Evolutionary conservation across 352 stramenopile species (phyloP).

Genomic region (Globisporangium nunn): DNA sequence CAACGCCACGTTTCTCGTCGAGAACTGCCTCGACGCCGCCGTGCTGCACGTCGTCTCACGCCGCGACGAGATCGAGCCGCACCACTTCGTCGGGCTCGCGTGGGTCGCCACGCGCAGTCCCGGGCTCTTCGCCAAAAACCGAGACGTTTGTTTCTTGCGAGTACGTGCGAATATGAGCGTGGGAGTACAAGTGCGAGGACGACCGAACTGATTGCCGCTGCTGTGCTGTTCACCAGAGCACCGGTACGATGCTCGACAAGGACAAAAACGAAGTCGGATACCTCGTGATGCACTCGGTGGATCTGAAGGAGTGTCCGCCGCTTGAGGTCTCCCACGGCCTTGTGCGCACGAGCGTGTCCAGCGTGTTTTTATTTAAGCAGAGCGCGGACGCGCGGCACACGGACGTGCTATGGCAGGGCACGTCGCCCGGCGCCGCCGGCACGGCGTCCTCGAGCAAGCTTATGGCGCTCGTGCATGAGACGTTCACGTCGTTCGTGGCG

Average conservation of each 20-base stretch:
- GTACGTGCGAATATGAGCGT: slow-evolving; percentile 9
- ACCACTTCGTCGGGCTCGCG: slow-evolving; percentile 63
- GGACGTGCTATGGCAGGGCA: slow-evolving; percentile 51
- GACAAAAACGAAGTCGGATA: slow-evolving; percentile 44
- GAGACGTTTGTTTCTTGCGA: slow-evolving; percentile 52
- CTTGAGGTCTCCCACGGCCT: slow-evolving; percentile 45
- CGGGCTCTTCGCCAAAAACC: slow-evolving; percentile 50
- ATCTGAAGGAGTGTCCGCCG: slow-evolving; percentile 42
- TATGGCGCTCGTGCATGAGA: slow-evolving; percentile 42
- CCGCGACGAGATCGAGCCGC: slow-evolving; percentile 27
- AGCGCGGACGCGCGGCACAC: slow-evolving; percentile 28
- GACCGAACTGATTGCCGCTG: background rate
- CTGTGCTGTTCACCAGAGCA: slow-evolving; percentile 20
- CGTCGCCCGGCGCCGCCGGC: slow-evolving; percentile 25
- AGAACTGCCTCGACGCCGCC: slow-evolving; percentile 50
- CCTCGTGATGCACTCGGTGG: slow-evolving; percentile 50
- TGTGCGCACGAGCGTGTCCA: slow-evolving; percentile 41
- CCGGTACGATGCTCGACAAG: slow-evolving; percentile 34
- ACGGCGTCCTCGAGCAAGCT: slow-evolving; percentile 35
- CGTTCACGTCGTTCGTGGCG: slow-evolving; percentile 42
- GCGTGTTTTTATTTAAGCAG: slow-evolving; percentile 55
- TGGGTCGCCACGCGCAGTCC: slow-evolving; percentile 40
- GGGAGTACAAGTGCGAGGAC: background rate
- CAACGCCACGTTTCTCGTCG: slow-evolving; percentile 46
- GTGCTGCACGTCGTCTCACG: slow-evolving; percentile 48